Evolutionary conservation across 2,329 filamentous ascomycete species (phyloP).

Genomic region (Grosmannia huntii): DNA sequence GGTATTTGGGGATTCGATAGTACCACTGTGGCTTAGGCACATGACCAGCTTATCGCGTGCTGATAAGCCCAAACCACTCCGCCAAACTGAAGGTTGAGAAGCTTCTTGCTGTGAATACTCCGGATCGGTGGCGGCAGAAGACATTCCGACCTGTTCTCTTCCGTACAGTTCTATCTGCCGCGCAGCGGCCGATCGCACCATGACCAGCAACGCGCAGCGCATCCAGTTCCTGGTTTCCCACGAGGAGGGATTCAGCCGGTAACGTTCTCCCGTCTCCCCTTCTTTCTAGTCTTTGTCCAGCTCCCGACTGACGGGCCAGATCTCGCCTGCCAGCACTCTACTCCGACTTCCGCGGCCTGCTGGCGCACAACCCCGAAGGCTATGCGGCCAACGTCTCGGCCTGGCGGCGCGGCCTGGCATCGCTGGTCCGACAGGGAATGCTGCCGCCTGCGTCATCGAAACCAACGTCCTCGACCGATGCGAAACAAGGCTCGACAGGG

Average conservation of each 20-base stretch:
- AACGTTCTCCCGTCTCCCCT: background rate
- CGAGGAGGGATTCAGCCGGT: slow-evolving; percentile 11
- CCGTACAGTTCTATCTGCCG: background rate
- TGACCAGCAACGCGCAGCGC: slow-evolving; percentile 12
- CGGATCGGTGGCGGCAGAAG: background rate
- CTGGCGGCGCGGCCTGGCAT: slow-evolving; percentile 21
- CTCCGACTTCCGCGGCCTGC: slow-evolving; percentile 17
- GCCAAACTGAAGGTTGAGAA: background rate
- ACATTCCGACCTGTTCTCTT: background rate
- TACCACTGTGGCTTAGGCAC: background rate
- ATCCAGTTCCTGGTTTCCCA: slow-evolving; percentile 12
- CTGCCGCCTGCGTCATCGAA: slow-evolving; percentile 14
- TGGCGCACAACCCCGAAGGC: slow-evolving; percentile 14
- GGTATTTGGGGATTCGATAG: too few species aligned
- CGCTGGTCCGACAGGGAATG: slow-evolving; percentile 19
- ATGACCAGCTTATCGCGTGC: background rate
- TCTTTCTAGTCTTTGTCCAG: background rate
- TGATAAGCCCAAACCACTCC: background rate
- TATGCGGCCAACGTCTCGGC: slow-evolving; percentile 21
- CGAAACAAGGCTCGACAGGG: background rate
- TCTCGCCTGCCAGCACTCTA: slow-evolving; percentile 16
- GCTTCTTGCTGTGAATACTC: background rate
- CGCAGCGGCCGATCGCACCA: background rate
- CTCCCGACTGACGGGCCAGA: slow-evolving; percentile 4
- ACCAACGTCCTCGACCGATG: background rate